phyloP scores from a whole-genome alignment of 208 protist genomes.

The Trypanosoma boissoni region DNA sequence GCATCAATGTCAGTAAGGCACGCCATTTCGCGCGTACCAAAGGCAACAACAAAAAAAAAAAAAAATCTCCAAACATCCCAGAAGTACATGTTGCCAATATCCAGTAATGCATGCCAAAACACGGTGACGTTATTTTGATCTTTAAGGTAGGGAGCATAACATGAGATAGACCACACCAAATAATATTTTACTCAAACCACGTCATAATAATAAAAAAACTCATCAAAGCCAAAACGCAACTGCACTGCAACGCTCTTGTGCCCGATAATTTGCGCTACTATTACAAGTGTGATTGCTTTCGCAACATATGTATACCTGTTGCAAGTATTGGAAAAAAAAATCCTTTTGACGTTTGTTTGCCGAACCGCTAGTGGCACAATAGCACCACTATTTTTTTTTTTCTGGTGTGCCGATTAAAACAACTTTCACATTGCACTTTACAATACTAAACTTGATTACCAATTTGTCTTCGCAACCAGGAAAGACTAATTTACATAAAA shows the following conservation, averaged over 20 bases:
- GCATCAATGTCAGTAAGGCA: conserved; percentile 36
- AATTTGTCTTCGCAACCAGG: conserved; percentile 64
- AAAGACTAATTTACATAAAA: conserved; percentile 48
- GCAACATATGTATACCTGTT: conserved; percentile 40
- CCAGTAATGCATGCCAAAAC: conserved; percentile 25
- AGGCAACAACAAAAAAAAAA: conserved; percentile 44
- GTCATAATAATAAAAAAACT: conserved; percentile 47
- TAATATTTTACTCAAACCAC: conserved; percentile 48
- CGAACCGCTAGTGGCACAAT: conserved; percentile 49
- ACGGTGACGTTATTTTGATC: conserved; percentile 2
- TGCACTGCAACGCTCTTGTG: conserved; percentile 54
- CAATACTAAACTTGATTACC: conserved; percentile 33
- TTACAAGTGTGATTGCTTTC: conserved; percentile 26
- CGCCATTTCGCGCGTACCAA: no score
- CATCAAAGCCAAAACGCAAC: conserved; percentile 36
- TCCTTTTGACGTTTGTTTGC: conserved; percentile 35
- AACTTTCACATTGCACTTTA: conserved; percentile 31
- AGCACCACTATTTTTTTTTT: conserved; percentile 29
- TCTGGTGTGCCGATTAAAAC: conserved; percentile 18
- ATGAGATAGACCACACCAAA: conserved; percentile 36
- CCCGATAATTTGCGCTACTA: conserved; percentile 31
- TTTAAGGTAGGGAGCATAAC: conserved; percentile 30
- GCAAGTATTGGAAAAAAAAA: conserved; percentile 54
- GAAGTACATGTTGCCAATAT: conserved; percentile 43
- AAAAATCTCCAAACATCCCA: conserved; percentile 21